These are phyloP conservation scores for Chaetomidium leptoderma DNA, from an alignment of 495 filamentous ascomycete genomes.

Conservation along the genomic window DNA sequence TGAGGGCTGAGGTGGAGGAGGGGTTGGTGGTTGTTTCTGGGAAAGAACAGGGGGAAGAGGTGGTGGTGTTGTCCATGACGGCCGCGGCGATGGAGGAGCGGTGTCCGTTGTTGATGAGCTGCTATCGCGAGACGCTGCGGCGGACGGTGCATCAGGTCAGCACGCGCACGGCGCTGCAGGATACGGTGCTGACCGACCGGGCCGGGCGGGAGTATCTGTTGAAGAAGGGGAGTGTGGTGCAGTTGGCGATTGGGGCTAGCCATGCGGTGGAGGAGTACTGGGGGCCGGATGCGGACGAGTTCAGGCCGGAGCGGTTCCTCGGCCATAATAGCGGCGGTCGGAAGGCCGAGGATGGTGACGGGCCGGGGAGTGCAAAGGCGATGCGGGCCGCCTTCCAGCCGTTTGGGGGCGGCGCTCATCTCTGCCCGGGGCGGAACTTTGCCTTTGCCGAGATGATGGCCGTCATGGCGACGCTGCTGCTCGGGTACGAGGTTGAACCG, in stretches of 20 bases:
- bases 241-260: conserved; percentile 10
- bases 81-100: conserved; percentile 2
- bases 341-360: not conserved
- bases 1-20: conserved; percentile 13
- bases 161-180: conserved; percentile 15
- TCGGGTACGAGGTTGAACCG: conserved; percentile 16
- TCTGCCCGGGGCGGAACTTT: conserved; percentile 19
- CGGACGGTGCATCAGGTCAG: conserved; percentile 13
- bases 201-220: conserved; percentile 15
- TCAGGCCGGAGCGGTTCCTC: conserved; percentile 17
- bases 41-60: not conserved
- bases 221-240: conserved; percentile 10
- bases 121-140: conserved; percentile 19
- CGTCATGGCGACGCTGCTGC: conserved; percentile 14
- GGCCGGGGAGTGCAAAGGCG: conserved; percentile 11
- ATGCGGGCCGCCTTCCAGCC: conserved; percentile 14
- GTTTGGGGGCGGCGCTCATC: conserved; percentile 20
- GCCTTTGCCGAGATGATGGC: conserved; percentile 23
- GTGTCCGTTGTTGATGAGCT: conserved; percentile 17
- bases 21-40: not conserved
- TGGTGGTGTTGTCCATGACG: not conserved
- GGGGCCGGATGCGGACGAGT: conserved; percentile 14
- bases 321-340: not conserved
- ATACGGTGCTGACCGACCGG: conserved; percentile 9
- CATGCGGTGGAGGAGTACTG: conserved; percentile 14